Conservation (phyloP, 192 early-diverging fungal genomes). For the Phycomyces nitens region DNA sequence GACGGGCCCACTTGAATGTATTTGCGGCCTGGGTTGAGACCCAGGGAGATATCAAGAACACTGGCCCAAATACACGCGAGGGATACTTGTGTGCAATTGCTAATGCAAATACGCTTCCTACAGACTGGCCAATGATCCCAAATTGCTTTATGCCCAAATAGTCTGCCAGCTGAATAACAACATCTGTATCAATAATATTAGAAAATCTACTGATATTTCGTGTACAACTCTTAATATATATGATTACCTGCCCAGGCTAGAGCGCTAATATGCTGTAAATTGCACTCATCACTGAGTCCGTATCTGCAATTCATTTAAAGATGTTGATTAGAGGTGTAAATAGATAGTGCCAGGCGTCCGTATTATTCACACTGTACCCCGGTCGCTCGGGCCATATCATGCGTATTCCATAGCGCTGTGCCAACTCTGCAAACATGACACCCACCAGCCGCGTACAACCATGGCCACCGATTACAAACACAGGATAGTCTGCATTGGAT, state of each 20-base stretch:
- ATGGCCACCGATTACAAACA: conserved; percentile 37
- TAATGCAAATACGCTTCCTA: conserved; percentile 40
- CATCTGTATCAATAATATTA: conserved; percentile 14
- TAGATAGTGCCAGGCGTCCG: neutral
- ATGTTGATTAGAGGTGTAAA: too few species aligned
- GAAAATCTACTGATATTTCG: neutral
- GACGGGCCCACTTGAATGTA: conserved; percentile 37
- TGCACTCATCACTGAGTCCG: conserved; percentile 37
- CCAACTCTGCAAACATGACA: conserved; percentile 40
- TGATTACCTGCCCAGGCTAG: conserved; percentile 35
- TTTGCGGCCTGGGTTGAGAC: conserved; percentile 37
- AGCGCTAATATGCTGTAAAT: conserved; percentile 26
- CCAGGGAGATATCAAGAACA: conserved; percentile 37
- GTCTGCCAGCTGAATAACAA: conserved; percentile 31
- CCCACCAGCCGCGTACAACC: conserved; percentile 37
- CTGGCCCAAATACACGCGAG: conserved; percentile 24
- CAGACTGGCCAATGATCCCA: conserved; percentile 37
- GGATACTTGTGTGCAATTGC: conserved; percentile 29
- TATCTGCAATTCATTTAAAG: conserved; percentile 14
- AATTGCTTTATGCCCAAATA: conserved; percentile 20
- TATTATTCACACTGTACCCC: conserved; percentile 20
- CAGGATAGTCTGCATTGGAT: conserved; percentile 20
- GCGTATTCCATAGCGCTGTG: conserved; percentile 24
- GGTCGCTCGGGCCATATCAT: conserved; percentile 41
- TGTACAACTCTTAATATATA: neutral